Evolutionary conservation across 495 filamentous ascomycete species (phyloP).

Genomic region (Acidomyces sp.): DNA sequence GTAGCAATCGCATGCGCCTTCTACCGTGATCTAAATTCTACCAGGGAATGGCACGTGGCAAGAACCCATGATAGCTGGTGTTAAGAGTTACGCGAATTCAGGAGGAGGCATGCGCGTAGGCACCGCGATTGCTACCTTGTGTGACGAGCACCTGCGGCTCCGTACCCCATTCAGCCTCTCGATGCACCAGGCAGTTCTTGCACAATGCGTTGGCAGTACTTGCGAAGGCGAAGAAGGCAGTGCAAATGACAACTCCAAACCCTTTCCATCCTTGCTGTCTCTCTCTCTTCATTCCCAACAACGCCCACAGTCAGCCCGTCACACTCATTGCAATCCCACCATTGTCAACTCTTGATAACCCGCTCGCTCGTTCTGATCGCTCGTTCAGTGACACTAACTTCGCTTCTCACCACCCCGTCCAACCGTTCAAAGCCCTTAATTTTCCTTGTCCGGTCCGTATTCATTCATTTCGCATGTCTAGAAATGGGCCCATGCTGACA

Average conservation of each 20-base stretch:
- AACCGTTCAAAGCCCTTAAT: not conserved
- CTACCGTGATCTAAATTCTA: too few relatives aligned
- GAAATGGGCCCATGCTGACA: too few relatives aligned
- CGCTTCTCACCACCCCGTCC: not conserved
- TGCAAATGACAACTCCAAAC: conserved; percentile 1
- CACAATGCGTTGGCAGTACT: not conserved
- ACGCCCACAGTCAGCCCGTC: not conserved
- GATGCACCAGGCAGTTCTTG: not conserved
- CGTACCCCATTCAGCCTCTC: not conserved
- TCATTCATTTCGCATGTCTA: too few relatives aligned
- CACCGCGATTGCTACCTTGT: not conserved
- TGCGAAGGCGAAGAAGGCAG: not conserved
- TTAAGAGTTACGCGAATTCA: too few relatives aligned
- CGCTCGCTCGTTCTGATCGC: conserved; percentile 4
- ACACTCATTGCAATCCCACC: conserved; percentile 12
- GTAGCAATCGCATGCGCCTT: too few relatives aligned
- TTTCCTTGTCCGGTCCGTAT: too few relatives aligned
- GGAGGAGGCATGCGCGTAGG: not conserved
- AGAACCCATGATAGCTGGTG: too few relatives aligned
- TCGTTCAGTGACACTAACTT: not conserved
- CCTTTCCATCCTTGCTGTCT: not conserved
- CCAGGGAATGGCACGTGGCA: too few relatives aligned
- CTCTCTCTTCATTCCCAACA: not conserved
- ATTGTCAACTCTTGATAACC: conserved; percentile 19
- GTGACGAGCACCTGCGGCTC: not conserved